phyloP scores from a whole-genome alignment of 352 stramenopile genomes.

The Elongisporangium prolatum region DNA sequence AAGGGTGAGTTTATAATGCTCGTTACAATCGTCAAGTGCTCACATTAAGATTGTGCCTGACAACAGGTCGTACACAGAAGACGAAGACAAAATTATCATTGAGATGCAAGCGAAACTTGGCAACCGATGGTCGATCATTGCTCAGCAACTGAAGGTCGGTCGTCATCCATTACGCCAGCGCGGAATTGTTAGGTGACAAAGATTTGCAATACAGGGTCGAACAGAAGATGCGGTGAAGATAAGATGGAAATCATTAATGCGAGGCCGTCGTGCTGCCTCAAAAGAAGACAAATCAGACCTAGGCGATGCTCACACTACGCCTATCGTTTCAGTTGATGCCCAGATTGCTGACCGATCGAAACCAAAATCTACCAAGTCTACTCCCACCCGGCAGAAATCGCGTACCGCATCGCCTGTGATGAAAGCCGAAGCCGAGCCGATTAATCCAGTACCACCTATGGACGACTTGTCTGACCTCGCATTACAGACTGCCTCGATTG shows the following conservation, averaged over 20 bases:
- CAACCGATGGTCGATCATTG: constrained; percentile 92
- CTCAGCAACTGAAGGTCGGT: constrained; percentile 78
- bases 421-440: constrained; percentile 8
- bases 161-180: not conserved
- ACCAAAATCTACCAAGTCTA: constrained; percentile 30
- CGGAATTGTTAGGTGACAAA: not conserved
- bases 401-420: constrained; percentile 22
- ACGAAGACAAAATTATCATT: constrained; percentile 92
- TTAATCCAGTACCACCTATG: not conserved
- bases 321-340: not conserved
- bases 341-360: constrained; percentile 19
- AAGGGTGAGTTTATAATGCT: constrained; percentile 70
- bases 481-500: not conserved
- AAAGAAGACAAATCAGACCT: constrained; percentile 54
- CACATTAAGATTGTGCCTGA: not conserved
- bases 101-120: constrained; percentile 90
- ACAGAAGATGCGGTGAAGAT: constrained; percentile 94
- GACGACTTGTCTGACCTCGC: not conserved
- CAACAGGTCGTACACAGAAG: constrained; percentile 75
- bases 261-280: constrained; percentile 54
- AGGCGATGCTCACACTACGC: not conserved
- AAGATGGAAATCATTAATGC: constrained; percentile 90
- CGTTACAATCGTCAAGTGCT: too few species aligned
- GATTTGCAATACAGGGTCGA: constrained; percentile 42
- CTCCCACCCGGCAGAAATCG: constrained; percentile 36